Base-by-base conservation (phyloP, 2,329 filamentous ascomycete genomes). In the Endothia cerciana region DNA sequence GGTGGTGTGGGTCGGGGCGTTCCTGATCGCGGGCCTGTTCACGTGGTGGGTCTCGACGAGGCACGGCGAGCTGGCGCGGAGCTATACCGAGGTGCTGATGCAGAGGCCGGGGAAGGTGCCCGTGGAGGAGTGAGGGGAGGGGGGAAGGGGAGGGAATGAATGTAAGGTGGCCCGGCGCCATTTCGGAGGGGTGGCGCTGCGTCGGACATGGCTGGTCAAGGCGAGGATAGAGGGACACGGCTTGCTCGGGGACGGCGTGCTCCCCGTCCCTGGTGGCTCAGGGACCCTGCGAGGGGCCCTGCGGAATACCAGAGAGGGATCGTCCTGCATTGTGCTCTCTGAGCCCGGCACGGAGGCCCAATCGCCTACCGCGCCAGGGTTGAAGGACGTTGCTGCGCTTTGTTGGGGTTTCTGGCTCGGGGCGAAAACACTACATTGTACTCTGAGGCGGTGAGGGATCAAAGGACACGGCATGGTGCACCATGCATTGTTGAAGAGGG, bases 21-120 rank as follows among this genome's bases (percentile, higher is more conserved):
- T 67, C 47, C 5, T 67, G 55, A 22, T 43, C 17, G 43, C 64
- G 3, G 65, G 65, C 1, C 22, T 67, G 43, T 60, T 67, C 30
- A 65, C 63, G 30, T 67, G 65, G 65, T 67, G 64, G 45, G 28
- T 67, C 13, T 55, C 63, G 19, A 56, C 63, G 19, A 40, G 63
- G 47, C 45, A 61, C 17, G 53, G 45, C 15, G 60, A 43, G 40
- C 15, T 43, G 33, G 51, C 60, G 7, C 43, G 58, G 25, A 63
- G 63, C 17, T 67, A 67, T 56, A 45, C 49, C 17, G 65, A 65
- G 25, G 65, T 67, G 15, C 28, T 67, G 53, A 65, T 56, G 19
- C 28, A 62, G 11, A 47, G 25, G 13, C 65, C 65, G 17, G 43
- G 51, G 4, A 65, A 67, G 38, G 63, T 62, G 10, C 57, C 57